Evolutionary conservation across 2,329 filamentous ascomycete species (phyloP), one percentile per base, ranked within the genome.

Genomic region (Zymoseptoria pseudotritici): DNA sequence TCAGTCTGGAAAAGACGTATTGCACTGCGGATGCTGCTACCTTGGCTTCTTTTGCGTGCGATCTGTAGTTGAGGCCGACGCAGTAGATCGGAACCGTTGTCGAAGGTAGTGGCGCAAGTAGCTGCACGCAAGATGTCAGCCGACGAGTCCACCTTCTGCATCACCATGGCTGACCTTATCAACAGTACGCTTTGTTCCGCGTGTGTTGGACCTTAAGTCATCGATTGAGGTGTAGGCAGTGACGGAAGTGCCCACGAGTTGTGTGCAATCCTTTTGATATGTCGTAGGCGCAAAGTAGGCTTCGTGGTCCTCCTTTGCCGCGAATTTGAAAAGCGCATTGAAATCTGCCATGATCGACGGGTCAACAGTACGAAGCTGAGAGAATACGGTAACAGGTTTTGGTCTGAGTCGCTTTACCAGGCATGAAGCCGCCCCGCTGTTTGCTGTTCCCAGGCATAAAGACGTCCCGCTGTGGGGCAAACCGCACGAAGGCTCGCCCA

Each of bases 11-110:
- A 19, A 51, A 29, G 10, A 21, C 26, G 8, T 22, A 29, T 57
- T 42, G 8, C 17, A 24, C 29, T 46, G 22, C n/a, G 11, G 9
- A 36, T n/a, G 21, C 13, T 42, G 46, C n/a, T 24, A 59, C 53
- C 50, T 50, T 50, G 10, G 57, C 57, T 55, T 62, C 60, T 10
- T 50, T 54, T 11, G 58, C 55, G 46, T 63, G 61, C 4, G 55
- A 49, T 7, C 31, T 46, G 54, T 63, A 63, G 24, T 61, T 63
- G 42, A 63, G 54, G 21, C 61, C 61, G 26, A 61, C 57, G 26
- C 61, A 63, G 17, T 58, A 54, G 55, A 62, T 62, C 13, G 60
- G 60, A 11, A 62, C 42, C 17, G 42, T 21, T 50, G 54, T 22
- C 5, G 31, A 53, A 8, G 56, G 60, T 11, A 62, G 19, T 4